Base-by-base conservation (phyloP, 2,329 filamentous ascomycete genomes). In the Curvularia hawaiiensis region DNA sequence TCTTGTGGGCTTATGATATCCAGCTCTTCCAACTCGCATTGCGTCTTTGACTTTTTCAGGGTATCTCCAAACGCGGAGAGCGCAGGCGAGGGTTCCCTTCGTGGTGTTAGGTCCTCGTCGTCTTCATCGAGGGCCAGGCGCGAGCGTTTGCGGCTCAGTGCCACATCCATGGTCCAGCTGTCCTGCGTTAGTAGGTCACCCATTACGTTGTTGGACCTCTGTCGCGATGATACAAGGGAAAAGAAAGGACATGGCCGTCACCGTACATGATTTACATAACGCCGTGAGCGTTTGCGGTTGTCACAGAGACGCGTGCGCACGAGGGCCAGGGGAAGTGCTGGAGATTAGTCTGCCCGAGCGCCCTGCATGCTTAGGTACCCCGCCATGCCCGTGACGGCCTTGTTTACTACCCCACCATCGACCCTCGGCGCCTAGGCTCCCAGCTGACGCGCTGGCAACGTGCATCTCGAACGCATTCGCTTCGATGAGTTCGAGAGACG, bases 21-120 rank as follows among this genome's bases (percentile, higher is more conserved):
- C 46, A 77, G 59, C 54, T 72, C 71, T 35, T 77, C 75, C 44
- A 77, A 52, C 18, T 76, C 75, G 50, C 68, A 68, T 48, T 73
- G 67, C 3, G 73, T 76, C 48, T 62, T 70, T n/a, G 72, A 72
- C 35, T 69, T 65, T 60, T 77, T 77, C 51, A 76, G 45, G 2
- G 66, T 55, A 49, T 74, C 69, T 51, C 62, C 64, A 20, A 62
- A 44, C 4, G 60, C 45, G 10, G 66, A 63, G 2, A 61, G 58
- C 3, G 65, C 58, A 1, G 66, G 66, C 33, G 68, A 68, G 24
- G 65, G 65, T 43, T 64, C 61, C 39, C 65, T 64, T 7, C 59
- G 55, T 35, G 52, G 57, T 40, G 64, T 58, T 7, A 50, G 67
- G 33, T 60, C 56, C 16, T 68, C 71, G 22, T 74, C 70, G 20